Base-by-base conservation (phyloP, 331 rosid species). In the Stylosanthes scabra region DNA sequence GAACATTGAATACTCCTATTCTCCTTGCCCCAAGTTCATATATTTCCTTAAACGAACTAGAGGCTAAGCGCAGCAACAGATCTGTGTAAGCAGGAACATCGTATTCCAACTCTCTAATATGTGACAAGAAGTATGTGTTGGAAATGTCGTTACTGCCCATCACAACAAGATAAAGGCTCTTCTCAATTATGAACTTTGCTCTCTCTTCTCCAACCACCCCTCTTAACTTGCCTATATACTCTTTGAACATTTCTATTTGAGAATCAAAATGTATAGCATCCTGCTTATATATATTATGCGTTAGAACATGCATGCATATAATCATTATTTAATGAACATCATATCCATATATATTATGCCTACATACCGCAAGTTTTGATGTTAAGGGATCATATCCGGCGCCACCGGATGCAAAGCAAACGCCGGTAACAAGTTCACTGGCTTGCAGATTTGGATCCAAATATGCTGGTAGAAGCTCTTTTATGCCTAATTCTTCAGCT, bases 301-400 rank as follows among this genome's bases (percentile, higher is more conserved):
- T 20, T 20, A 20, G 25, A 20, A 20, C 37, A 31, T 31, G 37
- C 37, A 31, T 3, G 3, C 37, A 31, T 3, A 31, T 31, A 31
- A 31, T 20, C 25, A 5, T 31, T 31, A 31, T 5, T 3, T 3
- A 31, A 31, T 31, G 5, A 31, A 31, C 37, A 31, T 31, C 37
- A 31, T 31, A 31, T 3, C 4, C 37, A 31, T 31, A 31, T 5
- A 31, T 31, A 31, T 3, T 3, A 31, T 5, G 5, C 37, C 34
- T 12, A 2, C 10, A 41, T 74, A 74, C 96, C 83, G 66, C 85
- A 13, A 78, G 0, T 77, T 68, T 1, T 8, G 91, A 55, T 0
- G 96, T 89, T 70, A 88, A 63, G 47, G 88, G 84, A 70, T 92
- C 97, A 27, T 27, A 92, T n/a, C 96, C 94, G 0, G 90, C 57